These are phyloP conservation scores for Verticillium longisporum DNA, from an alignment of 2,329 filamentous ascomycete genomes.

Conservation along the genomic window DNA sequence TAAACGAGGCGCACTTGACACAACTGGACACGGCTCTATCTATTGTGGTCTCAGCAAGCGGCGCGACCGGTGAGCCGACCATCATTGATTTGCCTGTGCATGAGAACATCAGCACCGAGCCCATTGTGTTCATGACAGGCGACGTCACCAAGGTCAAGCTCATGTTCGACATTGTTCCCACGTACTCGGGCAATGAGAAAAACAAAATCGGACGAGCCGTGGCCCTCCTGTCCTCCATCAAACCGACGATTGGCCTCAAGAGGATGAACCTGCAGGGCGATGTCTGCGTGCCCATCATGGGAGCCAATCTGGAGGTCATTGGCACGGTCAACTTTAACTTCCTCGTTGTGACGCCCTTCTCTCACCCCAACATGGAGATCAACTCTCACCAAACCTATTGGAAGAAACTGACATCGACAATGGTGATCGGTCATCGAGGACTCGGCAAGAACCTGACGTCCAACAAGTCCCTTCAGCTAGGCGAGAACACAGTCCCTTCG, in stretches of 20 bases:
- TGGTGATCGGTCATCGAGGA: constrained; percentile 68
- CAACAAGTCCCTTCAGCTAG: constrained; percentile 83
- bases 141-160: constrained; percentile 80
- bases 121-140: constrained; percentile 77
- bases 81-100: constrained; percentile 90
- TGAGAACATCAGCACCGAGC: constrained; percentile 88
- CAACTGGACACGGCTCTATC: constrained; percentile 93
- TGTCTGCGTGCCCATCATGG: constrained; percentile 84
- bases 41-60: constrained; percentile 78
- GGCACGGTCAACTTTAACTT: constrained; percentile 97
- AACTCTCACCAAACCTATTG: constrained; percentile 91
- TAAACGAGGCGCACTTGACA: constrained; percentile 82
- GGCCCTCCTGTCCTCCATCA: constrained; percentile 79
- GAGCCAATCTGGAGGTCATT: constrained; percentile 80
- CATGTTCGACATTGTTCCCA: constrained; percentile 90
- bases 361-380: constrained; percentile 88
- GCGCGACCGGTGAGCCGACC: constrained; percentile 78
- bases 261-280: constrained; percentile 92
- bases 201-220: constrained; percentile 85
- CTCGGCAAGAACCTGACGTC: constrained; percentile 84
- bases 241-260: constrained; percentile 73
- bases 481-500: constrained; percentile 91
- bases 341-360: constrained; percentile 87
- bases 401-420: constrained; percentile 85
- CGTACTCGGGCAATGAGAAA: constrained; percentile 84